These are phyloP conservation scores for Styphnolobium japonicum DNA, from an alignment of 306 rosid genomes.

Conservation along the genomic window DNA sequence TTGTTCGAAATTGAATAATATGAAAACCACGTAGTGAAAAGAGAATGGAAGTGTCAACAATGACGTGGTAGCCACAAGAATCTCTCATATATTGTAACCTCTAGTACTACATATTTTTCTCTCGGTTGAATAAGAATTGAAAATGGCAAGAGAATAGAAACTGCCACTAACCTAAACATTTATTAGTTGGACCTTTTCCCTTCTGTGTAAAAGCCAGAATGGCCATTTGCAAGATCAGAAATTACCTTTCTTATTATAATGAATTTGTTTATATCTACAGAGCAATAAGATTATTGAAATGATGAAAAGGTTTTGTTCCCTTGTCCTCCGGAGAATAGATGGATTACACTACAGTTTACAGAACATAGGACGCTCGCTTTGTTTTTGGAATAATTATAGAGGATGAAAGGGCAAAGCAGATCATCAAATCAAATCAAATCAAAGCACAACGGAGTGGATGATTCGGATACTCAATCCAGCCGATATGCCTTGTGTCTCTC, in stretches of 20 bases:
- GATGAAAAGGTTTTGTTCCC: neutral
- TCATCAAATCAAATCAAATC: neutral
- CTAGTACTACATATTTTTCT: neutral
- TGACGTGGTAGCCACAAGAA: no score
- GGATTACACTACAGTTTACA: neutral
- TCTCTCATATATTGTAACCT: neutral
- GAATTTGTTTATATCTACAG: neutral
- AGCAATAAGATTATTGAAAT: neutral
- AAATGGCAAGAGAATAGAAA: neutral
- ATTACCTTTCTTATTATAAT: neutral
- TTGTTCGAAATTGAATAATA: no score
- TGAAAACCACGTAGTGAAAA: no score
- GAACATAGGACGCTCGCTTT: neutral
- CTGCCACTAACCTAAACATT: neutral
- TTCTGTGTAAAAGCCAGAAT: neutral
- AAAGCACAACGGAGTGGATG: slow-evolving; percentile 19
- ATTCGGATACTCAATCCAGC: slow-evolving; percentile 21
- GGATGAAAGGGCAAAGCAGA: neutral
- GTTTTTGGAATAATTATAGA: slow-evolving; percentile 10
- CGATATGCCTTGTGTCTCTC: slow-evolving; percentile 6
- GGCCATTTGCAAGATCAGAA: neutral
- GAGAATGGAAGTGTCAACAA: no score
- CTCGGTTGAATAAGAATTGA: no score
- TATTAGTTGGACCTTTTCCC: neutral
- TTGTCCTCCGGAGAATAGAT: neutral